Conservation (phyloP, 768 basidiomycete species). For the Cytidiella melzeri region DNA sequence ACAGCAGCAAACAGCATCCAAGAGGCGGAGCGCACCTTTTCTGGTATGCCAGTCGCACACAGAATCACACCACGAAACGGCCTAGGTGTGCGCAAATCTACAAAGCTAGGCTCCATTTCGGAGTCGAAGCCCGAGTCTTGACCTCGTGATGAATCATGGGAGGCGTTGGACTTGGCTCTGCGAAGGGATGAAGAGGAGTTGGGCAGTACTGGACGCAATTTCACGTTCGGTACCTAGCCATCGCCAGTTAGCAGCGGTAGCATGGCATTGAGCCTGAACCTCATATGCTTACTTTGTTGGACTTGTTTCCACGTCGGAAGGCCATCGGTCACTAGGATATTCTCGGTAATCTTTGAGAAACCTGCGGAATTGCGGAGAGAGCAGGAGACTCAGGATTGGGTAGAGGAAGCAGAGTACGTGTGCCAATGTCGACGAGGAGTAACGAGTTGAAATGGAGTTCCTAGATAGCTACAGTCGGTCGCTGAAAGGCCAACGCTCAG, state of each 20-base stretch:
- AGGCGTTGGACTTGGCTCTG: conserved; percentile 32
- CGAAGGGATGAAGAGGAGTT: conserved; percentile 35
- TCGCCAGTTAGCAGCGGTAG: not conserved
- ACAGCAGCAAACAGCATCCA: not conserved
- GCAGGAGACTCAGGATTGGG: no score
- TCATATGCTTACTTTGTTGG: conserved; percentile 56
- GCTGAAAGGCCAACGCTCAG: no score
- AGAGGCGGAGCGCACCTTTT: conserved; percentile 52
- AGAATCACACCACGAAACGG: conserved; percentile 62
- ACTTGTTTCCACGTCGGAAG: conserved; percentile 54
- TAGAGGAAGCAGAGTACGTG: no score
- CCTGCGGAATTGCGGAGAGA: not conserved
- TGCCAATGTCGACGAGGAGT: no score
- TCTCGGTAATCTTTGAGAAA: not conserved
- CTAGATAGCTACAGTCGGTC: no score
- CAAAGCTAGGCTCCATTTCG: conserved; percentile 23
- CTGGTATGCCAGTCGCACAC: conserved; percentile 71
- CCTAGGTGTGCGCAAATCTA: conserved; percentile 36
- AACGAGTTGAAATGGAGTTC: no score
- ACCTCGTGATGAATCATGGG: conserved; percentile 9
- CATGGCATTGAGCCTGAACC: not conserved
- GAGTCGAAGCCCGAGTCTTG: conserved; percentile 39
- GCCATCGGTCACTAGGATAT: conserved; percentile 7
- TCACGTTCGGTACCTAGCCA: conserved; percentile 73
- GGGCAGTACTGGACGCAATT: conserved; percentile 54